Base-by-base conservation (phyloP, 441 rosid genomes). In the Rhodomyrtus psidioides region DNA sequence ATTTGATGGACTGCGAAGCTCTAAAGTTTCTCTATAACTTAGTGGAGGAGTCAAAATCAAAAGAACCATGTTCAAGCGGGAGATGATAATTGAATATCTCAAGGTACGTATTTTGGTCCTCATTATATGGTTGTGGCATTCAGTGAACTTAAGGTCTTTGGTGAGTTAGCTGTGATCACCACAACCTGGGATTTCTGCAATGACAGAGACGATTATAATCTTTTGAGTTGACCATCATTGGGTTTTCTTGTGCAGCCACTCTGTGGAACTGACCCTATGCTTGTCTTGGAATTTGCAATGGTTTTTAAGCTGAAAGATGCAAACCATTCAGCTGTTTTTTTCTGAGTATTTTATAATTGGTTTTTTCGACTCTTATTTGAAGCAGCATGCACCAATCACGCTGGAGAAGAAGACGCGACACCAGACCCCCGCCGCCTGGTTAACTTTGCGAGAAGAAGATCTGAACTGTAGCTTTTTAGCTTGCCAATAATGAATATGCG, bases 351-450 rank as follows among this genome's bases (percentile, higher is more conserved):
- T n/a, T n/a, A n/a, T n/a, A n/a, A n/a, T n/a, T n/a, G n/a, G n/a
- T n/a, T n/a, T n/a, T n/a, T 99, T 96, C 87, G 94, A 94, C 92
- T 95, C 97, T 83, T 94, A 95, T 90, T 87, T 97, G 95, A 95
- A 95, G 95, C 92, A 94, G 92, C 95, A 94, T 91, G 98, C 96
- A 81, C 98, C 95, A 57, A 92, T 74, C 88, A 92, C 93, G 99
- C 98, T 93, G 91, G 98, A 4, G 76, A 34, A 62, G 46, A 34
- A 65, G 44, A 46, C 4, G 46, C 0, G 46, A 65, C 26, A 14
- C 46, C 10, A 21, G 76, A 34, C 76, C 76, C 59, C 15, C 0
- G 46, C 12, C 1, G 0, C 7, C 26, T 6, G 7, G 1, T 0
- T 46, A 65, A 34, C 19, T 46, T 30, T 4, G 14, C 46, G 9